Conservation (phyloP, 257 asterid species). For the Eustoma russellianum region DNA sequence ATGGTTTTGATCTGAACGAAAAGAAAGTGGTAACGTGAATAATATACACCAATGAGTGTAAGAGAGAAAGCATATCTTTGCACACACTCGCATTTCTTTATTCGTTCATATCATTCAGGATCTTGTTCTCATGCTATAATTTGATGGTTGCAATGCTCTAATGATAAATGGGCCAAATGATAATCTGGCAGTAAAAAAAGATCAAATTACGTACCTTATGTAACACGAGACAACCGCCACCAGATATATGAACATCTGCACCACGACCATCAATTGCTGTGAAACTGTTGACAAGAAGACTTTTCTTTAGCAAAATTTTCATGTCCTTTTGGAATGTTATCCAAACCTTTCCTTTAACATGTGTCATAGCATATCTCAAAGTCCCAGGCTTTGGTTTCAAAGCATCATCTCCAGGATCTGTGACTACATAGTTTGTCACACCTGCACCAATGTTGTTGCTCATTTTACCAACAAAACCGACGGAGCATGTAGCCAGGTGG, state of each 20-base stretch:
- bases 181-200: neutral
- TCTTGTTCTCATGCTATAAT: neutral
- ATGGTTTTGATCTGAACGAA: too few species aligned
- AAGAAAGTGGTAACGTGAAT: too few species aligned
- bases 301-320: constrained; percentile 44
- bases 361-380: constrained; percentile 52
- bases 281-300: constrained; percentile 64
- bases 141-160: neutral
- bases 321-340: constrained; percentile 59
- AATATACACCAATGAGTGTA: too few species aligned
- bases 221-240: constrained; percentile 52
- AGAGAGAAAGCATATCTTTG: too few species aligned
- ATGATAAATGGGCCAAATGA: neutral
- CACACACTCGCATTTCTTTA: too few species aligned
- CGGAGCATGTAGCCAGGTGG: constrained; percentile 55
- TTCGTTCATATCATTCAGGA: too few species aligned
- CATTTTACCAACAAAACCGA: constrained; percentile 75
- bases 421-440: constrained; percentile 33
- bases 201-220: constrained; percentile 30
- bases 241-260: constrained; percentile 43
- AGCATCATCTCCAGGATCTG: constrained; percentile 51
- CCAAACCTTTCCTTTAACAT: constrained; percentile 59
- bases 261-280: constrained; percentile 75
- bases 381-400: constrained; percentile 63
- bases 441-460: constrained; percentile 37